Conservation (phyloP, 768 basidiomycete genomes). For the Symmetrospora coprosmae region DNA sequence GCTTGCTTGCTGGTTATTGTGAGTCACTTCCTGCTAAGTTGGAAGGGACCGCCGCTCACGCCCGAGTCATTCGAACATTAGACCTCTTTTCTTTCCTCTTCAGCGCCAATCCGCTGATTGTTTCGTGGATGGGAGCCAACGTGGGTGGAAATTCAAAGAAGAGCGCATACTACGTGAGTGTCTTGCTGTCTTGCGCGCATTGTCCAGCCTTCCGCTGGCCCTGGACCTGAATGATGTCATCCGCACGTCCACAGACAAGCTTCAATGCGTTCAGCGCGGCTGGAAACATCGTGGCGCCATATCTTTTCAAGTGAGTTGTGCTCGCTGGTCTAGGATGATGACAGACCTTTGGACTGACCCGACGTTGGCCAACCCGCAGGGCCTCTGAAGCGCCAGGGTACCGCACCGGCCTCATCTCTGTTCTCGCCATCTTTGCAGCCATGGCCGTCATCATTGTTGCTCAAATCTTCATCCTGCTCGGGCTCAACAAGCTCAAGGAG, state of each 20-base stretch:
- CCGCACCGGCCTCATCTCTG: no score
- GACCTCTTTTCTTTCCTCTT: constrained; percentile 36
- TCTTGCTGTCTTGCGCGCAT: no score
- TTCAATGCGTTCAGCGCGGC: constrained; percentile 31
- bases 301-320: constrained; percentile 36
- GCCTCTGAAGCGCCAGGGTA: no score
- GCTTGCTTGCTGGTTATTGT: constrained; percentile 37
- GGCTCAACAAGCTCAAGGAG: constrained; percentile 33
- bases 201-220: no score
- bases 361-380: no score
- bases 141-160: constrained; percentile 25
- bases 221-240: no score
- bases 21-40: no score
- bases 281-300: constrained; percentile 37
- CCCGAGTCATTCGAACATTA: no score
- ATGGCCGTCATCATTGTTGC: constrained; percentile 27
- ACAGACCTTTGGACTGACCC: no score
- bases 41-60: no score
- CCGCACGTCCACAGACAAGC: no score
- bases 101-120: constrained; percentile 36
- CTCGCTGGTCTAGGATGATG: no score
- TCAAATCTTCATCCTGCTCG: constrained; percentile 29
- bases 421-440: constrained; percentile 33
- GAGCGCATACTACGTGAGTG: constrained; percentile 13
- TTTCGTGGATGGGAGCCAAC: constrained; percentile 37